Evolutionary conservation across 2,329 filamentous ascomycete genomes (phyloP).

Genomic region (Pseudogymnoascus sp.): DNA sequence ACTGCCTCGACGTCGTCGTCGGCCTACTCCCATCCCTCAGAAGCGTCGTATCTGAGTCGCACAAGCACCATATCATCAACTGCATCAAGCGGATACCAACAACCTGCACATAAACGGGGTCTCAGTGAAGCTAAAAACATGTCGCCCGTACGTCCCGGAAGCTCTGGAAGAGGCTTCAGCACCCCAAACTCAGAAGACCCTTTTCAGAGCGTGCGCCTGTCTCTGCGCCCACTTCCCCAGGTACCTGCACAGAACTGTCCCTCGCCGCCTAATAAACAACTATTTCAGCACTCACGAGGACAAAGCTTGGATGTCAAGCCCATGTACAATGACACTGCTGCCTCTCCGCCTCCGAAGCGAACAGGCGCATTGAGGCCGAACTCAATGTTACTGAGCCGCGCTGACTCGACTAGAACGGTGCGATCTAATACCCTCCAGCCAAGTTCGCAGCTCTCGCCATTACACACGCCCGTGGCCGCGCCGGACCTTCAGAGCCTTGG

Average conservation of each 20-base stretch:
- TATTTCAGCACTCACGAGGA: conserved; percentile 12
- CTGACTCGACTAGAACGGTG: conserved; percentile 42
- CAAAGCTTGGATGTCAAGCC: conserved; percentile 15
- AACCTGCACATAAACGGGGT: conserved; percentile 62
- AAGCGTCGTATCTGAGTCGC: conserved; percentile 49
- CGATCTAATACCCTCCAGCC: conserved; percentile 35
- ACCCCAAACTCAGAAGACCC: conserved; percentile 51
- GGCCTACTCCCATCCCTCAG: conserved; percentile 51
- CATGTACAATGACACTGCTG: conserved; percentile 20
- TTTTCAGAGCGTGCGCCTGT: conserved; percentile 68
- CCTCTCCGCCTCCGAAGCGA: conserved; percentile 16
- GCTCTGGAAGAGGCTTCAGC: conserved; percentile 34
- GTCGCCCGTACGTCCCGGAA: conserved; percentile 42
- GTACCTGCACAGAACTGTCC: conserved; percentile 44
- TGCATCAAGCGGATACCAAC: conserved; percentile 54
- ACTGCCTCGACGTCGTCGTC: conserved; percentile 67
- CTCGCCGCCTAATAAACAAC: conserved; percentile 18
- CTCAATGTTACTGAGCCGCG: conserved; percentile 55
- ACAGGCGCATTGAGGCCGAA: conserved; percentile 40
- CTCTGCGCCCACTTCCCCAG: conserved; percentile 68
- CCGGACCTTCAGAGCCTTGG: conserved; percentile 77
- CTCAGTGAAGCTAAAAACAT: conserved; percentile 64
- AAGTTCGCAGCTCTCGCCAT: conserved; percentile 29
- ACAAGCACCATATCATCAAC: conserved; percentile 69
- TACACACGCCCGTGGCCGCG: conserved; percentile 46